Evolutionary conservation across 495 filamentous ascomycete species (phyloP).

Genomic region (Chaetomium cochliodes): DNA sequence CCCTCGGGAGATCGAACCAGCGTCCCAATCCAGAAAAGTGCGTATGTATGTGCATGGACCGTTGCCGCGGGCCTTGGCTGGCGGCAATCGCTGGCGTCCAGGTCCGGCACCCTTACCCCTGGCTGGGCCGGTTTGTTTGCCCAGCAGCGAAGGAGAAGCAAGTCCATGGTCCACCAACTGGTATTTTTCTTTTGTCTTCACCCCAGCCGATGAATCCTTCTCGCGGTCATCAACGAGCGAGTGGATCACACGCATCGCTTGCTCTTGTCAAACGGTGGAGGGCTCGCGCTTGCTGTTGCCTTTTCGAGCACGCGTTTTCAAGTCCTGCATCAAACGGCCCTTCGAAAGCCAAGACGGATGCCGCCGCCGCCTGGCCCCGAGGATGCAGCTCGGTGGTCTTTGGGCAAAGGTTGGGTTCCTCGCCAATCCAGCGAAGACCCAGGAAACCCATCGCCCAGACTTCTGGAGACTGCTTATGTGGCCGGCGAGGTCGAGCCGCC

Average conservation of each 20-base stretch:
- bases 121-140: no score
- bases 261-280: conserved; percentile 1
- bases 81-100: not conserved
- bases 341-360: no score
- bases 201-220: no score
- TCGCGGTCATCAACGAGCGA: no score
- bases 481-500: not conserved
- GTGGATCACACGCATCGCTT: not conserved
- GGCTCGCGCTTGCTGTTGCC: not conserved
- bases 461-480: not conserved
- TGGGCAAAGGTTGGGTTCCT: not conserved
- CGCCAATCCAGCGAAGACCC: not conserved
- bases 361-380: no score
- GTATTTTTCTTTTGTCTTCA: no score
- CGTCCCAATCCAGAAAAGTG: not conserved
- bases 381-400: no score
- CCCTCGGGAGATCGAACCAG: not conserved
- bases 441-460: not conserved
- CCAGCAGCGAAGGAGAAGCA: no score
- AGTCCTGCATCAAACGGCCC: no score
- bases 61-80: not conserved
- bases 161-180: no score
- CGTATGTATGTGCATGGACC: no score
- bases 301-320: not conserved
- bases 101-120: no score